Evolutionary conservation across 2,329 filamentous ascomycete species (phyloP), one percentile per base, ranked within the genome.

Genomic region (Cyphellophora attinorum): DNA sequence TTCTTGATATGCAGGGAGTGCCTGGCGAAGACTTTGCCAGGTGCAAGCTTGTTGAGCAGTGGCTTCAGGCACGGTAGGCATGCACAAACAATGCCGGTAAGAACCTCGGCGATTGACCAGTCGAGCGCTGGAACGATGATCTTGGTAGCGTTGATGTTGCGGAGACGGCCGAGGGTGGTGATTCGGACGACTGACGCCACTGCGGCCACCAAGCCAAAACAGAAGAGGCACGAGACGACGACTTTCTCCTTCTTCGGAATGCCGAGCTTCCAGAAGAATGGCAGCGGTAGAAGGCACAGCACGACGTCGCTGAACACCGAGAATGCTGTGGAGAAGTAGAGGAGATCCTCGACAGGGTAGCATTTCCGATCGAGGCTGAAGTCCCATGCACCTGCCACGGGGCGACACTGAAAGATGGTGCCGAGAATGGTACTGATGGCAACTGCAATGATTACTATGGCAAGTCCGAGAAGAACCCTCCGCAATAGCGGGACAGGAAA

Each of bases 281-380:
- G 59, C 27, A 73, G 60, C 1, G 70, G 71, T 4, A 76, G 53
- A 0, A 67, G 51, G 19, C 72, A 68, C 8, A 70, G 64, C 12
- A 70, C 48, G 29, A 79, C 65, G 51, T 79, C 73, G 5, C 72
- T 76, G 28, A 70, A 51, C 31, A 76, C 76, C 49, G 77, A 78
- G 42, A 76, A 64, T 17, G 72, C 67, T 3, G 74, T 73, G 21
- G 75, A 63, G 27, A 64, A 64, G 21, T 72, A 60, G 17, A 74
- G 61, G 34, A 73, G 68, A 1, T 57, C 55, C 3, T 67, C 62
- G 42, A 77, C 59, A 31, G 58, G 50, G 33, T 72, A 54, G 38
- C 68, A 72, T n/a, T 50, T 40, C 42, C 64, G 37, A 0, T 52
- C 29, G 2, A 55, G 45, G 11, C 48, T 48, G n/a, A 48, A 45